A percentile compares a stretch with the other conserved stretches of the same genome.
These are phyloP conservation scores for Rhizopogon sp. DNA, from an alignment of 768 basidiomycete species.

Conservation along the genomic window DNA sequence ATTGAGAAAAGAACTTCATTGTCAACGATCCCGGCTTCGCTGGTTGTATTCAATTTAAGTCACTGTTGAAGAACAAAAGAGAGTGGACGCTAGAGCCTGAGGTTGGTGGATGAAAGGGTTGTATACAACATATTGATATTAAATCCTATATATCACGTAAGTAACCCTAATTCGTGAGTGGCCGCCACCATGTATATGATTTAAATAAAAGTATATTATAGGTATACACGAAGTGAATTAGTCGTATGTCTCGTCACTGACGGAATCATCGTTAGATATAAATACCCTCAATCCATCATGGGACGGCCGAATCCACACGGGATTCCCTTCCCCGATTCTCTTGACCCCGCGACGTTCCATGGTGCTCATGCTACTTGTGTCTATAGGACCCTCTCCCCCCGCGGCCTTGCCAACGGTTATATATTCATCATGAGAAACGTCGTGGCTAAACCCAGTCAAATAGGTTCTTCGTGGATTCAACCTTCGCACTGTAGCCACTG, in stretches of 20 bases:
- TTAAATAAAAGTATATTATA: no score
- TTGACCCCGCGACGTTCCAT: slow-evolving; percentile 38
- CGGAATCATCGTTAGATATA: slow-evolving; percentile 34
- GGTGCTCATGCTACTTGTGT: slow-evolving; percentile 19
- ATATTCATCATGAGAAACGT: slow-evolving; percentile 76
- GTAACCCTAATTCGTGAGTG: not conserved
- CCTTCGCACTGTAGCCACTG: slow-evolving; percentile 50
- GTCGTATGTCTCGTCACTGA: slow-evolving; percentile 52
- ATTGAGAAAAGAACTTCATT: slow-evolving; percentile 53
- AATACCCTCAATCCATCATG: slow-evolving; percentile 68
- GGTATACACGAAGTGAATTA: not conserved
- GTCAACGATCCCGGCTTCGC: slow-evolving; percentile 31
- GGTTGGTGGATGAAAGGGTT: not conserved
- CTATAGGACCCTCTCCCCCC: slow-evolving; percentile 26
- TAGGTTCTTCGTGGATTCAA: slow-evolving; percentile 63
- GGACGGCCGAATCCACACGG: slow-evolving; percentile 63
- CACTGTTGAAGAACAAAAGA: not conserved
- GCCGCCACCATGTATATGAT: not conserved
- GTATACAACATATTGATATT: not conserved
- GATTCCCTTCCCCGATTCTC: slow-evolving; percentile 42
- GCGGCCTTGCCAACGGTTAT: slow-evolving; percentile 54
- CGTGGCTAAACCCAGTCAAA: slow-evolving; percentile 71
- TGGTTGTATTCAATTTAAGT: not conserved
- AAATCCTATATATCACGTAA: not conserved
- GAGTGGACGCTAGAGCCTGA: not conserved